Conservation (phyloP, 2,329 filamentous ascomycete species). For the Arthrocladium fulminans region DNA sequence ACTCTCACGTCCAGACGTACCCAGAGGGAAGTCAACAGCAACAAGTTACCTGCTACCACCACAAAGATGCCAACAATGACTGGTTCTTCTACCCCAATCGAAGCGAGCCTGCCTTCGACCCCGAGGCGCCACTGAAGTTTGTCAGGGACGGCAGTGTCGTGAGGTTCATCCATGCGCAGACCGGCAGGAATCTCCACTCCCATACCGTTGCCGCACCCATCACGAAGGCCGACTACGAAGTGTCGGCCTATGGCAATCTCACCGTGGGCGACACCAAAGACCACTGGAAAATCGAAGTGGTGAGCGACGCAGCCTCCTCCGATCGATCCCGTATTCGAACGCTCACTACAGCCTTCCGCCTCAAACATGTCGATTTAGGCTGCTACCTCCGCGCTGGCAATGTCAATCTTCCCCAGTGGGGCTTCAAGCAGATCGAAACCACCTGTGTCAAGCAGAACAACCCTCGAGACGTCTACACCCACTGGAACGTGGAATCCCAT, state of each 20-base stretch:
- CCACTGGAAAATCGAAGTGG: constrained; percentile 89
- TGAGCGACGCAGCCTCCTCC: constrained; percentile 77
- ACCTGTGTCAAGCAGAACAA: constrained; percentile 92
- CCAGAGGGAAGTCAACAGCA: constrained; percentile 54
- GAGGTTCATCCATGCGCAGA: constrained; percentile 87
- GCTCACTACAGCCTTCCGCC: constrained; percentile 82
- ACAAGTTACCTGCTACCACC: constrained; percentile 98
- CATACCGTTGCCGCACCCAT: constrained; percentile 83
- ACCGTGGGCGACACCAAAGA: constrained; percentile 96
- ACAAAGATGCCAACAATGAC: constrained; percentile 99
- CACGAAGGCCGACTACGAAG: constrained; percentile 81
- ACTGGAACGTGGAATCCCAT: constrained; percentile 98
- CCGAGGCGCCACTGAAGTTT: constrained; percentile 61
- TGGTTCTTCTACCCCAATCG: constrained; percentile 99
- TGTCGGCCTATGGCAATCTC: constrained; percentile 90
- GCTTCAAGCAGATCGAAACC: constrained; percentile 98
- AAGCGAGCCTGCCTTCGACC: constrained; percentile 60
- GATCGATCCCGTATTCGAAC: constrained; percentile 82
- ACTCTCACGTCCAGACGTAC: constrained; percentile 23
- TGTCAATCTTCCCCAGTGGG: constrained; percentile 95
- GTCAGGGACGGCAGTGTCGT: constrained; percentile 69
- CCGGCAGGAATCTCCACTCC: constrained; percentile 92
- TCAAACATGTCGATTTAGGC: constrained; percentile 70
- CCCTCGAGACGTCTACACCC: constrained; percentile 84
- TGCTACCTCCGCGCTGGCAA: constrained; percentile 95